Conservation (phyloP, 2,329 filamentous ascomycete genomes). For the Byssochlamys sp. region DNA sequence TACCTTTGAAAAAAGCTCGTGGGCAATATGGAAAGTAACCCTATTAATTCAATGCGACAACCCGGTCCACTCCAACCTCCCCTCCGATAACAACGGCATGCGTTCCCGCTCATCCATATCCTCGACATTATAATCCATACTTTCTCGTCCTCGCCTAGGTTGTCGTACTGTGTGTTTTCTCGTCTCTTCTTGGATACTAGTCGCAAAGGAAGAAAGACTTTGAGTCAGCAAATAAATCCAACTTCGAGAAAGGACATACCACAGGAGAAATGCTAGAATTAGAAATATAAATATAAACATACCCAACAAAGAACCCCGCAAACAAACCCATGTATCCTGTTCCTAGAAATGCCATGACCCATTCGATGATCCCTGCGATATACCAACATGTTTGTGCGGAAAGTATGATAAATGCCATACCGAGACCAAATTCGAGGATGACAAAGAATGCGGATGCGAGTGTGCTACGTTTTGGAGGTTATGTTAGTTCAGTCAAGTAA, state of each 20-base stretch:
- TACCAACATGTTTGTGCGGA: not conserved
- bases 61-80: not conserved
- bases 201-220: not conserved
- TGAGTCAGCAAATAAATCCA: not conserved
- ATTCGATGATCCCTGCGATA: constrained; percentile 12
- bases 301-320: constrained; percentile 14
- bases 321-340: constrained; percentile 14
- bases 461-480: not conserved
- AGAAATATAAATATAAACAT: not conserved
- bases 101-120: not conserved
- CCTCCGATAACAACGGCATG: not conserved
- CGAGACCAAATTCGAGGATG: not conserved
- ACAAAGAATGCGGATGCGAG: not conserved
- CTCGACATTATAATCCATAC: not conserved
- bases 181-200: not conserved
- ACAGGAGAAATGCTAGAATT: not conserved
- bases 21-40: too few relatives aligned
- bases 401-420: not conserved
- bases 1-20: too few relatives aligned
- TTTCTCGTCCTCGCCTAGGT: not conserved
- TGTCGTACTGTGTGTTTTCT: not conserved
- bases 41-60: too few relatives aligned
- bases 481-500: not conserved
- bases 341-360: constrained; percentile 14
- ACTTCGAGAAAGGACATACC: too few relatives aligned